phyloP scores from a whole-genome alignment of 164 flowering plant species.

The Taxillus chinensis region DNA sequence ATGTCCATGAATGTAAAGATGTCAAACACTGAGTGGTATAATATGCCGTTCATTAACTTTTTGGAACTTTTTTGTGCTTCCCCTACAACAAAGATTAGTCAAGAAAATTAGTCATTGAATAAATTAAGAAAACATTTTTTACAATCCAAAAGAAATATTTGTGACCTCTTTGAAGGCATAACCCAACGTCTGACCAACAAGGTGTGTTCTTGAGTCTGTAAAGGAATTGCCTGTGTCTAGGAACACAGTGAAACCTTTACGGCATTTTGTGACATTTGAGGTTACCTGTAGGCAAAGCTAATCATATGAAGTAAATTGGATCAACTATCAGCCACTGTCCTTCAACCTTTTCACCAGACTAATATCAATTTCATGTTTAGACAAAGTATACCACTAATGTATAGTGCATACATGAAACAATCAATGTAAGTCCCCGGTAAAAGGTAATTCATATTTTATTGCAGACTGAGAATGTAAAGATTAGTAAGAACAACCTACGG shows the following conservation, averaged over 20 bases:
- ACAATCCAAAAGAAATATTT: not conserved
- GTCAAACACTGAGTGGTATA: slow-evolving; percentile 57
- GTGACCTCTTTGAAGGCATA: slow-evolving; percentile 27
- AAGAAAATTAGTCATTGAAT: not conserved
- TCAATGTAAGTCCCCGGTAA: no score
- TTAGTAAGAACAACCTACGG: no score
- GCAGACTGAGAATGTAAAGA: no score
- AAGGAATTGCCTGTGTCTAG: slow-evolving; percentile 76
- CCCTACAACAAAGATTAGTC: slow-evolving; percentile 20
- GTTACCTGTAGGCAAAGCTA: slow-evolving; percentile 76
- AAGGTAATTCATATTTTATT: no score
- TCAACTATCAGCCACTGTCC: not conserved
- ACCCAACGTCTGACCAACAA: slow-evolving; percentile 18
- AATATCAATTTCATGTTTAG: no score
- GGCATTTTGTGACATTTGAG: slow-evolving; percentile 38
- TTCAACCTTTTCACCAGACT: not conserved
- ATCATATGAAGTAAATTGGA: slow-evolving; percentile 2
- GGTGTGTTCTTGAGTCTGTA: slow-evolving; percentile 43
- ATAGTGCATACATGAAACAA: no score
- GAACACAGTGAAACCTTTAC: slow-evolving; percentile 37
- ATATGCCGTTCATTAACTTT: slow-evolving; percentile 48
- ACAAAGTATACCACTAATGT: no score
- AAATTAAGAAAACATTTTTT: not conserved
- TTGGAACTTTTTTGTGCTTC: slow-evolving; percentile 20
- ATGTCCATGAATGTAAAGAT: slow-evolving; percentile 51